Percentiles rank a stretch among this genome's conserved stretches.
These are phyloP conservation scores for Pleoardoris graminearum DNA, from an alignment of 2,329 filamentous ascomycete species.

Conservation along the genomic window DNA sequence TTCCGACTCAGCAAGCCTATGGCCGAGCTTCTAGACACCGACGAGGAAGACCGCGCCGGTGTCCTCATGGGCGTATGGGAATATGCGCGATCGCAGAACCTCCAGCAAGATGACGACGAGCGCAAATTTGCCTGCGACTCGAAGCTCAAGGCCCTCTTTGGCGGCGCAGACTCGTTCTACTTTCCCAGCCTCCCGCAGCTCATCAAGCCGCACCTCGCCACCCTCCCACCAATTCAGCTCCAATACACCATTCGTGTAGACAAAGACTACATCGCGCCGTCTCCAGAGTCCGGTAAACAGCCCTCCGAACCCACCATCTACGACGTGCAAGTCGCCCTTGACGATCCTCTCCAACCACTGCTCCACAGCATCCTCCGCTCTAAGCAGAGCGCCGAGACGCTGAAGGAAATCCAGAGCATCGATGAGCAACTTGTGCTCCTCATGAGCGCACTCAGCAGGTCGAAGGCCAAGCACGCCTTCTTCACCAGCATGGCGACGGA, in stretches of 20 bases:
- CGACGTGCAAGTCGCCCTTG: constrained; percentile 81
- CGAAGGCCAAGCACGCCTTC: constrained; percentile 90
- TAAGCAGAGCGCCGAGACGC: constrained; percentile 59
- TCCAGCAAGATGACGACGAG: constrained; percentile 95
- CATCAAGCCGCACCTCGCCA: constrained; percentile 74
- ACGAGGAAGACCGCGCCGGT: constrained; percentile 84
- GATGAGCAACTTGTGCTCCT: constrained; percentile 86
- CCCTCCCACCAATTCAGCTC: constrained; percentile 79
- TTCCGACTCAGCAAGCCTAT: constrained; percentile 78
- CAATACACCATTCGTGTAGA: constrained; percentile 94
- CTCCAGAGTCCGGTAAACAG: constrained; percentile 71
- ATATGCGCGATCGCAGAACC: constrained; percentile 80
- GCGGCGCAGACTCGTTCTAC: constrained; percentile 70
- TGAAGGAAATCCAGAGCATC: constrained; percentile 74
- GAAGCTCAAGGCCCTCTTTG: constrained; percentile 75
- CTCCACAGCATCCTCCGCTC: constrained; percentile 53
- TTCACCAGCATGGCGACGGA: constrained; percentile 77
- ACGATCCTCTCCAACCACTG: constrained; percentile 79
- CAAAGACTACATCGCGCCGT: constrained; percentile 53
- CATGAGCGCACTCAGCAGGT: constrained; percentile 79
- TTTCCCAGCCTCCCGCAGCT: constrained; percentile 85
- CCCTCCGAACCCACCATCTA: constrained; percentile 78
- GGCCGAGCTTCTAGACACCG: constrained; percentile 81
- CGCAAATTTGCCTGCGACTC: constrained; percentile 90
- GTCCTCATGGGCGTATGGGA: constrained; percentile 94